These are phyloP conservation scores for Tubosaeta sp. DNA, from an alignment of 768 basidiomycete genomes.

Conservation along the genomic window DNA sequence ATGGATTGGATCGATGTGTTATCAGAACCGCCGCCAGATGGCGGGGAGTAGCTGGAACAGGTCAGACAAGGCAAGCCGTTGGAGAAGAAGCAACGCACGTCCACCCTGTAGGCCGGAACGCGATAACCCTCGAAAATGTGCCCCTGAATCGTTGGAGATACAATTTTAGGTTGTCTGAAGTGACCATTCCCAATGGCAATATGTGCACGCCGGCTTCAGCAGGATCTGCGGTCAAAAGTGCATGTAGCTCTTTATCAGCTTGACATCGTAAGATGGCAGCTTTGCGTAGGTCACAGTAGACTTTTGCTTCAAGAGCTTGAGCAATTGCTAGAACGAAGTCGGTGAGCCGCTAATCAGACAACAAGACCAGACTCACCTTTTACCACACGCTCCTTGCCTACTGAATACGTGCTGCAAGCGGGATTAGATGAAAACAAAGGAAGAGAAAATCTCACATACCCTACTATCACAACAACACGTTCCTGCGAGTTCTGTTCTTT, in stretches of 20 bases:
- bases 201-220: slow-evolving; percentile 78
- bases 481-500: slow-evolving; percentile 37
- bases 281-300: slow-evolving; percentile 89
- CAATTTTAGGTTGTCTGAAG: slow-evolving; percentile 67
- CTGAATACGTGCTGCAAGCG: slow-evolving; percentile 80
- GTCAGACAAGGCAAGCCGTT: slow-evolving; percentile 1
- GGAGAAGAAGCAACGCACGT: slow-evolving; percentile 50
- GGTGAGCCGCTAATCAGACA: neutral
- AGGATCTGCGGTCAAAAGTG: slow-evolving; percentile 74
- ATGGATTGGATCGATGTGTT: slow-evolving; percentile 63
- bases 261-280: slow-evolving; percentile 79
- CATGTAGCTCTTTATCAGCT: slow-evolving; percentile 76
- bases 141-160: slow-evolving; percentile 77
- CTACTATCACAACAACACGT: slow-evolving; percentile 61
- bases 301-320: slow-evolving; percentile 68
- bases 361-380: slow-evolving; percentile 55
- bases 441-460: slow-evolving; percentile 40
- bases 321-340: slow-evolving; percentile 70
- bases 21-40: slow-evolving; percentile 55
- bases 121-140: slow-evolving; percentile 67
- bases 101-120: slow-evolving; percentile 95
- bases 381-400: slow-evolving; percentile 96
- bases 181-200: slow-evolving; percentile 71
- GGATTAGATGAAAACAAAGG: neutral
- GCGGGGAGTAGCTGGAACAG: slow-evolving; percentile 54